These are phyloP conservation scores for Teunomyces lycoperdinae DNA, from an alignment of 805 yeast genomes.

Conservation along the genomic window DNA sequence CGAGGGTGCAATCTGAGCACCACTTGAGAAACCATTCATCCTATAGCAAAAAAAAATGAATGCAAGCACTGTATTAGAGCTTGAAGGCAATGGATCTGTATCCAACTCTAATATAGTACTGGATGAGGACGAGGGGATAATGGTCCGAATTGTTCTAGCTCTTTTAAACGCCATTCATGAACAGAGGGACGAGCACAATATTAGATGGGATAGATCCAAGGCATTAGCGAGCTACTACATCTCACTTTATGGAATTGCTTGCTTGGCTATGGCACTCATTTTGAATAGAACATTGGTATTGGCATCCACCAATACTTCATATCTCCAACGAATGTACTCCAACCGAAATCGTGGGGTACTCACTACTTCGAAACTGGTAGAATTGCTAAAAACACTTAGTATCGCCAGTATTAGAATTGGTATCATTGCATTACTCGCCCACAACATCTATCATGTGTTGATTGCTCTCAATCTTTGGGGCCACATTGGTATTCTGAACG, in stretches of 20 bases:
- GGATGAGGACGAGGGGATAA: neutral
- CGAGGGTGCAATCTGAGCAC: neutral
- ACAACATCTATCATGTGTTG: constrained; percentile 26
- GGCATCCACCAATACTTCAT: constrained; percentile 33
- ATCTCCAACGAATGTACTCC: constrained; percentile 19
- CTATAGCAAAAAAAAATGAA: too few species aligned
- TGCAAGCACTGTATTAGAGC: too few species aligned
- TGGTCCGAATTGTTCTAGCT: neutral
- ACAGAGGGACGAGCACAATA: constrained; percentile 6
- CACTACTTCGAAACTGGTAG: constrained; percentile 11
- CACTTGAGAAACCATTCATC: too few species aligned
- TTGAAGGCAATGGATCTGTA: too few species aligned
- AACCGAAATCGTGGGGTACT: constrained; percentile 12
- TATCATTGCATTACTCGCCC: constrained; percentile 23
- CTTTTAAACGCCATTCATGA: constrained; percentile 11
- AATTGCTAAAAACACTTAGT: constrained; percentile 18
- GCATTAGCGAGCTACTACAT: constrained; percentile 29
- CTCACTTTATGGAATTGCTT: constrained; percentile 36
- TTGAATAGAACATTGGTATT: constrained; percentile 36
- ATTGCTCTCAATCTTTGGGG: constrained; percentile 29
- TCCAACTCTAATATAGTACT: too few species aligned
- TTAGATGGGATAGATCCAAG: constrained; percentile 16
- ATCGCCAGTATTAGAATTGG: constrained; percentile 26
- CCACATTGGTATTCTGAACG: constrained; percentile 12
- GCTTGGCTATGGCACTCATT: constrained; percentile 36